Evolutionary conservation across 352 stramenopile species (phyloP), one percentile per base, ranked within the genome.

Genomic region (Proteromonas lacertae): DNA sequence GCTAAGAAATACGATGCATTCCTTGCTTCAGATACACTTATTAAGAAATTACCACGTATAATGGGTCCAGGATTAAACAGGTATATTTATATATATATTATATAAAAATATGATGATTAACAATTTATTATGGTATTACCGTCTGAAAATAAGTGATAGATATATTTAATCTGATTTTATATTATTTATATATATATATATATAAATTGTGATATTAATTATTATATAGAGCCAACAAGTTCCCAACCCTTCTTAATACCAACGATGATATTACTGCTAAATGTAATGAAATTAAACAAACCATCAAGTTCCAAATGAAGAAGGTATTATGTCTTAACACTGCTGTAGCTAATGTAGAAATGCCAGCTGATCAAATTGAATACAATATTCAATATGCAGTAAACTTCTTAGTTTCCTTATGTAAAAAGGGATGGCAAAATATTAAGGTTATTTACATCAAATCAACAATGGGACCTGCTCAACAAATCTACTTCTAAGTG

Each of bases 261-360:
- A 77, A 58, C 48, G 82, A 96, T 44, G 76, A 88, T 42, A 73
- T 96, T 44, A 71, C 81, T 42, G 77, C 89, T 42, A 96, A 96
- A 73, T 81, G 88, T 39, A 78, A 93, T 46, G 69, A 77, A 49
- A 62, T 95, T 41, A 84, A 87, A 42, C 71, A 76, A 40, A 96
- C 83, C 43, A 93, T 96, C 70, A 98, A 98, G 72, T 98, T 96
- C 69, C 87, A 98, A 69, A 94, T 97, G 82, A 97, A 96, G 77
- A 97, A 98, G 69, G 87, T 96, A 44, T 91, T 96, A 74, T 96
- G 83, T 65, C 56, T 98, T 10, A 94, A 90, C 59, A 75, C 96
- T 31, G 77, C 83, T 46, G 83, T 96, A 38, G 87, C 73, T 54
- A 87, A 96, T 63, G 73, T 95, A 20, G 57, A 60, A 10, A 74